These are phyloP conservation scores for Ustilaginoidea virens DNA, from an alignment of 2,329 filamentous ascomycete species.

Conservation along the genomic window DNA sequence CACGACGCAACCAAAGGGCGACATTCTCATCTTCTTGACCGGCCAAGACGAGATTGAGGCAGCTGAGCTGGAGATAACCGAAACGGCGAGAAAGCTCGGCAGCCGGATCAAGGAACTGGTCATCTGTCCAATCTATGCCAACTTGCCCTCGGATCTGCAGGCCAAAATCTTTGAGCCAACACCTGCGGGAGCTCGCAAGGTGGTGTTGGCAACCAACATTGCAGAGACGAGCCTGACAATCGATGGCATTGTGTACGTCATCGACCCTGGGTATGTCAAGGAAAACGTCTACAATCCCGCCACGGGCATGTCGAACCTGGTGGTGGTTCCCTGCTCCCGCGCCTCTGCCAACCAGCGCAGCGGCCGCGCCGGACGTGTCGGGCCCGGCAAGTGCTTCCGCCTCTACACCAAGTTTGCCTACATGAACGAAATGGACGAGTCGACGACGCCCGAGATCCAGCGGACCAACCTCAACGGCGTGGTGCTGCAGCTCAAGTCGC, in stretches of 20 bases:
- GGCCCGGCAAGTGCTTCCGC: slow-evolving; percentile 83
- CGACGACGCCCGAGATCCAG: slow-evolving; percentile 84
- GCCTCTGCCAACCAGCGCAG: slow-evolving; percentile 88
- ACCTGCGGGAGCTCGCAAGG: slow-evolving; percentile 70
- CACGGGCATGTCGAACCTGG: slow-evolving; percentile 82
- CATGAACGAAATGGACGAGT: slow-evolving; percentile 88
- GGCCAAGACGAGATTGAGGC: slow-evolving; percentile 94
- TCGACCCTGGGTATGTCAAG: slow-evolving; percentile 90
- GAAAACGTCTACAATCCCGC: slow-evolving; percentile 87
- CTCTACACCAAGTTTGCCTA: slow-evolving; percentile 89
- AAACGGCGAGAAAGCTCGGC: slow-evolving; percentile 77
- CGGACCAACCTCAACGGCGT: slow-evolving; percentile 75
- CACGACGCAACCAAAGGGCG: slow-evolving; percentile 67
- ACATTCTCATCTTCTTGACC: slow-evolving; percentile 88
- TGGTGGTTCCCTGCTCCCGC: slow-evolving; percentile 80
- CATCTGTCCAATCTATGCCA: slow-evolving; percentile 87
- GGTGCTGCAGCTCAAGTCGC: slow-evolving; percentile 71
- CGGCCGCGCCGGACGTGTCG: slow-evolving; percentile 82
- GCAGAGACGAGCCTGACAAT: slow-evolving; percentile 93
- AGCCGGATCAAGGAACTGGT: slow-evolving; percentile 74
- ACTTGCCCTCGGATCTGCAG: slow-evolving; percentile 79
- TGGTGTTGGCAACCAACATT: slow-evolving; percentile 91
- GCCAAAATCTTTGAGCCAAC: slow-evolving; percentile 91
- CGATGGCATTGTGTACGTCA: slow-evolving; percentile 90
- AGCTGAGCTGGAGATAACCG: slow-evolving; percentile 67